Percentiles rank a stretch among this genome's conserved stretches.
Evolutionary conservation across 192 early-diverging fungal species (phyloP).

Genomic region (Coemansia sp.): DNA sequence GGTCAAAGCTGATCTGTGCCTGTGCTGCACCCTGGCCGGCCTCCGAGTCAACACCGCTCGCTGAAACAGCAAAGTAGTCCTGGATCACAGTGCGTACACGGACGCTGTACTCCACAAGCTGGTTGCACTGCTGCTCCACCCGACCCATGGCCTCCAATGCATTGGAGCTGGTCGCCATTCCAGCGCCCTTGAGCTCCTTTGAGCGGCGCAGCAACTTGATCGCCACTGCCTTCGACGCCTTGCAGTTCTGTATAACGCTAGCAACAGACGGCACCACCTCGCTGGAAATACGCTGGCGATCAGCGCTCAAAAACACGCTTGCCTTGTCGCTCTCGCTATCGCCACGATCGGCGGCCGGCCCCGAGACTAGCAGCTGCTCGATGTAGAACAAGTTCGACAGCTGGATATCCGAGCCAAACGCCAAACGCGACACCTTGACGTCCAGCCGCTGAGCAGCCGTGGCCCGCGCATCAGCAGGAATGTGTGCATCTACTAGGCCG

Average conservation of each 20-base stretch:
- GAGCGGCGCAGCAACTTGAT: constrained; percentile 70
- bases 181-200: constrained; percentile 56
- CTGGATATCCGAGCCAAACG: constrained; percentile 70
- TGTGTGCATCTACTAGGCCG: constrained; percentile 66
- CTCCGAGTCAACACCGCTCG: constrained; percentile 1
- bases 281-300: constrained; percentile 20
- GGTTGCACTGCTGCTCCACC: constrained; percentile 15
- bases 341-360: not conserved
- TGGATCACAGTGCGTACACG: constrained; percentile 22
- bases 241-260: constrained; percentile 41
- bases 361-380: constrained; percentile 36
- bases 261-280: constrained; percentile 48
- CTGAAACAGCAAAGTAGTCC: constrained; percentile 12
- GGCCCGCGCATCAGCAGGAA: constrained; percentile 53
- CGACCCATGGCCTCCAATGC: constrained; percentile 18
- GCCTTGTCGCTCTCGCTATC: not conserved
- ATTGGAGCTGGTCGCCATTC: not conserved
- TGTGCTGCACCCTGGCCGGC: not conserved
- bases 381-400: constrained; percentile 58
- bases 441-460: constrained; percentile 59
- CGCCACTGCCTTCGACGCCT: constrained; percentile 61
- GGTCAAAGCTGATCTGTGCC: not conserved
- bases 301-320: constrained; percentile 14
- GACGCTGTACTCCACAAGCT: constrained; percentile 25
- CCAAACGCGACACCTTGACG: constrained; percentile 57